Evolutionary conservation across 129 eudicot genomes (phyloP).

Genomic region (Glebionis coronaria): DNA sequence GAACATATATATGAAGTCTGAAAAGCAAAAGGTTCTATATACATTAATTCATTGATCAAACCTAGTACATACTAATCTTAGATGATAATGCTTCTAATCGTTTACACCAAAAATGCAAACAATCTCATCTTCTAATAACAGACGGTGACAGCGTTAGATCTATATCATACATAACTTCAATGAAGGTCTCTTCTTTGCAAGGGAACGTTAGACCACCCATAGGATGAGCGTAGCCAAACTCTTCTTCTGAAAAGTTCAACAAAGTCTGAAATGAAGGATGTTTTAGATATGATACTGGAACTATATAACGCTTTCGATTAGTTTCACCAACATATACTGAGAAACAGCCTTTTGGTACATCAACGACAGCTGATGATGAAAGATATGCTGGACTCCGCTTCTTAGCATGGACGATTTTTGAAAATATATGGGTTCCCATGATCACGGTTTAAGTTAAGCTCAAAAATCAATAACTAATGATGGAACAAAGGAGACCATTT

Average conservation of each 20-base stretch:
- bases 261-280: slow-evolving; percentile 26
- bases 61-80: no score
- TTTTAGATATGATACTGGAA: slow-evolving; percentile 15
- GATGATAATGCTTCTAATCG: no score
- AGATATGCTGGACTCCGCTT: background rate
- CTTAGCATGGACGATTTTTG: slow-evolving; percentile 9
- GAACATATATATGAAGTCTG: no score
- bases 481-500: background rate
- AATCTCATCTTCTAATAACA: no score
- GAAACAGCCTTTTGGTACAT: slow-evolving; percentile 22
- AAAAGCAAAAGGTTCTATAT: no score
- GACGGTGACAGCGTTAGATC: background rate
- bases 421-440: slow-evolving; percentile 13
- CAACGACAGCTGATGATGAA: background rate
- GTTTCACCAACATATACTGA: slow-evolving; percentile 27
- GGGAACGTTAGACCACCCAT: slow-evolving; percentile 37
- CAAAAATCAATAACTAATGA: background rate
- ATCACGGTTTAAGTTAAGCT: background rate
- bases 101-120: no score
- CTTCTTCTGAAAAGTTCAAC: slow-evolving; percentile 12
- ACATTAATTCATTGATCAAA: no score
- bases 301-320: slow-evolving; percentile 21
- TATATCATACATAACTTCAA: slow-evolving; percentile 9
- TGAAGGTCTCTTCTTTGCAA: slow-evolving; percentile 34
- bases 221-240: slow-evolving; percentile 27